Evolutionary conservation across 2,329 filamentous ascomycete genomes (phyloP), one percentile per base, ranked within the genome.

Genomic region (Xylariales sp.): DNA sequence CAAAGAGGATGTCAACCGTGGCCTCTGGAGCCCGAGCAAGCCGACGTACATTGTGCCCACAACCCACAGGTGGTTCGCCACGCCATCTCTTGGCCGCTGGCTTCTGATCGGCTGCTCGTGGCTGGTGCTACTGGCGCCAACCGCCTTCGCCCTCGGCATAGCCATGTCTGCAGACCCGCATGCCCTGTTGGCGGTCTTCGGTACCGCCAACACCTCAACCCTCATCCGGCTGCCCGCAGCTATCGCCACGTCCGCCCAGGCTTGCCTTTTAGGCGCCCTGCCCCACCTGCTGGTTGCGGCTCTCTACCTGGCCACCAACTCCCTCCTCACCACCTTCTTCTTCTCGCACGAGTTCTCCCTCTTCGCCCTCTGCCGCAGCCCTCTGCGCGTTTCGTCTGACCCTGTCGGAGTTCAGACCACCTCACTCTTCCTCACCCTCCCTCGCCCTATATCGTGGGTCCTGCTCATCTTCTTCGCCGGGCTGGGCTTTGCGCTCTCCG

Each of bases 391-490:
- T 21, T 69, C 67, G 1, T 59, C 62, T 11, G 49, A 55, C 31
- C 62, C 69, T 0, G 52, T 57, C 25, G 72, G 72, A 35, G 48
- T 51, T 23, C 73, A 77, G 55, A 64, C 55, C 0, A 63, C 66
- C 2, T 70, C 67, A 6, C 58, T 75, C 0, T 72, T 66, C 50
- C 60, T 76, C 12, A 75, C 73, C 1, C 58, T 76, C 1, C 73
- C 73, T 2, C 61, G 65, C 3, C 61, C 63, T 3, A 54, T 63
- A 10, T 72, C 67, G 13, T 67, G 66, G 65, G 40, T 63, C 3
- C 60, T 76, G 3, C 54, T 71, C 37, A 50, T 56, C 6, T 51
- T 69, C 28, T 72, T 74, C 41, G 50, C 61, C 1, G 65, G 52
- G 4, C 60, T 70, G 44, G 61, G 62, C 14, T 69, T 76, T 49